Evolutionary conservation across 805 yeast genomes (phyloP).

Genomic region (Saturnispora sanitii): DNA sequence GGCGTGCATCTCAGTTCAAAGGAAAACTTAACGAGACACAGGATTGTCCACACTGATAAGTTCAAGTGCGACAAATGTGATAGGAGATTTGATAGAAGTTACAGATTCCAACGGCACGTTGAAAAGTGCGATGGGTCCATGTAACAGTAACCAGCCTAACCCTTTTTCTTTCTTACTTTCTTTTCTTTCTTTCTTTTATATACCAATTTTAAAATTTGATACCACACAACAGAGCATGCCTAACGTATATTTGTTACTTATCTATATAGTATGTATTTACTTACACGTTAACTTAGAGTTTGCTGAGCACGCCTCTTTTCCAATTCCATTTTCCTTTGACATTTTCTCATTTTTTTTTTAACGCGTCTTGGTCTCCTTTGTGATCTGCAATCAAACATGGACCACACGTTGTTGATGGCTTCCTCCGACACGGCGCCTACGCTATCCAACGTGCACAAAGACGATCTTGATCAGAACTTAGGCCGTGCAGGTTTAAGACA

Average conservation of each 20-base stretch:
- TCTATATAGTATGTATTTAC: no score
- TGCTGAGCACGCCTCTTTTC: no score
- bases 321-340: no score
- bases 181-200: background rate
- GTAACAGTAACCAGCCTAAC: background rate
- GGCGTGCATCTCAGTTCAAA: slow-evolving; percentile 17
- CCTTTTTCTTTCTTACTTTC: no score
- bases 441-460: slow-evolving; percentile 19
- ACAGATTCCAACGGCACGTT: slow-evolving; percentile 19
- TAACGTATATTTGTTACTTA: no score
- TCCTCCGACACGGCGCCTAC: slow-evolving; percentile 4
- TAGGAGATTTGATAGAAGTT: slow-evolving; percentile 20
- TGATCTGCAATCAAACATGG: background rate
- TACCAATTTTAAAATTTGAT: no score
- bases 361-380: background rate
- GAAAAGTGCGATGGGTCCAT: slow-evolving; percentile 13
- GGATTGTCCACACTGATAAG: slow-evolving; percentile 22
- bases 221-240: no score
- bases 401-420: background rate
- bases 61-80: slow-evolving; percentile 19
- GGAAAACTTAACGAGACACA: slow-evolving; percentile 23
- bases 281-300: no score
- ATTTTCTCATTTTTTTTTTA: background rate
- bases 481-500: slow-evolving; percentile 21
- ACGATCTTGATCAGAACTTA: background rate